Base-by-base conservation (phyloP, 73 alveolate species). In the Paramecium tetraurelia region DNA sequence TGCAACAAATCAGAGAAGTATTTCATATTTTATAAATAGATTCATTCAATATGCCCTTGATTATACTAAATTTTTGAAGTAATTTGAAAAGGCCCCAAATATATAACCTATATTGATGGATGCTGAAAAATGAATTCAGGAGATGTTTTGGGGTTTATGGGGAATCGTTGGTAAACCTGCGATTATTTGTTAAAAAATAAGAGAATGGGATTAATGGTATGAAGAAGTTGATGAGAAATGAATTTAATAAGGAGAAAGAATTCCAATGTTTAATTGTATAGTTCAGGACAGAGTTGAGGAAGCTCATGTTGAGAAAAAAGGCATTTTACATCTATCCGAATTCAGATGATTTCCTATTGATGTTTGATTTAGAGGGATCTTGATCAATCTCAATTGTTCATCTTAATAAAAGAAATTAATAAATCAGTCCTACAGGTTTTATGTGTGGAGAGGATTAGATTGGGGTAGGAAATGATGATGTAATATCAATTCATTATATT, bases 131-230 rank as follows among this genome's bases (percentile, higher is more conserved):
- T 24, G 97, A 93, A 44, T 80, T 80, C 93, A 41, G 90, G 90
- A 75, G 6, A 11, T 69, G 7, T 95, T 96, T 46, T 96, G 97
- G 97, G 68, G 71, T 21, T 46, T 48, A 40, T 85, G 93, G 88
- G 80, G 89, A 7, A 18, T 53, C 4, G 69, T 53, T 46, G 84
- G 84, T 4, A 68, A 33, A n/a, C 86, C 94, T 21, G 53, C 40
- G 11, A 22, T 59, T 20, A 40, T 40, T 21, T 59, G 86, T 71
- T 95, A 92, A n/a, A 76, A 75, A 7, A 83, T 85, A 57, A 86
- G 58, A 33, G 95, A 92, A 24, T 95, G 98, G 97, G 92, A 95
- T 58, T 7, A 69, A 11, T 95, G 97, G 95, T 96, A 85, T 85
- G 41, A 85, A 10, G 95, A 93, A 70, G 92, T 96, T 58, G 68